Evolutionary conservation across 208 protist genomes (phyloP), one percentile per base, ranked within the genome.

Genomic region (Trypanosoma theileri): DNA sequence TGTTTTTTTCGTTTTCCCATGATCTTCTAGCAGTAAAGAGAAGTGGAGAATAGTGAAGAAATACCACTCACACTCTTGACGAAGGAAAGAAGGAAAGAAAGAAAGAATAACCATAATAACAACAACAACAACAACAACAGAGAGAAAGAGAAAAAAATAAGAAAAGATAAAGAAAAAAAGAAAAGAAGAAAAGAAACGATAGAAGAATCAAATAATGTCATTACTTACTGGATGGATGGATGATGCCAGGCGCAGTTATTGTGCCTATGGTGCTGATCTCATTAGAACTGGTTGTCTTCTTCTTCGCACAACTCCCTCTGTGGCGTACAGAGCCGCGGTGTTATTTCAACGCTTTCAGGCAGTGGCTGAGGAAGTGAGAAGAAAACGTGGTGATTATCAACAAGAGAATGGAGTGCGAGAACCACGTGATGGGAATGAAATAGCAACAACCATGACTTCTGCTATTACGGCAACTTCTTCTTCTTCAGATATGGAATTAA

Each of bases 311-410:
- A 87, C 80, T 0, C 88, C 88, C 8, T 89, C 84, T 16, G 79
- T 83, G 26, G 77, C 90, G 8, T 96, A 85, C 65, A 74, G 84
- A 13, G 91, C 91, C n/a, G 66, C 77, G 0, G 62, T 86, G 8
- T 80, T 96, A 35, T 86, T 96, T 62, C 88, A 93, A 68, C 81
- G 85, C 24, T 93, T 93, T 61, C 77, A 95, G 67, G 48, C 50
- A 11, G 67, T 67, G 14, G 66, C 59, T 16, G 72, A 71, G 11
- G 21, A 52, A 14, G 65, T 72, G 48, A 65, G 57, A 17, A n/a
- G 54, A n/a, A 46, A 59, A 16, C 26, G 57, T 19, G 65, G 77
- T 19, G 62, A 83, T n/a, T 55, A 71, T 22, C 61, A 77, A 24
- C 19, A 62, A 14, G 53, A 79, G 42, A n/a, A 31, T 26, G 45